Evolutionary conservation across 75 land plant genomes (phyloP).

Genomic region (Ceratopteris richardii): DNA sequence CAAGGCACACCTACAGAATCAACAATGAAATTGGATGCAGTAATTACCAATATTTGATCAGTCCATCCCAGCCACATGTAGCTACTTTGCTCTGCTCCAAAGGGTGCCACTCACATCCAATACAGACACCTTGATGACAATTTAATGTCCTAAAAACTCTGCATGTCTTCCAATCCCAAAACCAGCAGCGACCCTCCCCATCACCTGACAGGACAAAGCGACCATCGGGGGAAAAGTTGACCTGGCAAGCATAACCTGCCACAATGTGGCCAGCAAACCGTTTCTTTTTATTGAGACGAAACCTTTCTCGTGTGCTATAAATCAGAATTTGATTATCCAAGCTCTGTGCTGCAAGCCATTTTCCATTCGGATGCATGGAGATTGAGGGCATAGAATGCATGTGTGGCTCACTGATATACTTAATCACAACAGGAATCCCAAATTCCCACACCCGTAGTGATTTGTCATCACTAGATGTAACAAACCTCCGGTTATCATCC

Average conservation of each 20-base stretch:
- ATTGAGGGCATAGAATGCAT: slow-evolving; percentile 98
- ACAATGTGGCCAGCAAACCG: slow-evolving; percentile 92
- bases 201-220: slow-evolving; percentile 92
- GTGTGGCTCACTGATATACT: slow-evolving; percentile 95
- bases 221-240: slow-evolving; percentile 96
- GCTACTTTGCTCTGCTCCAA: slow-evolving; percentile 94
- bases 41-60: slow-evolving; percentile 93
- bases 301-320: slow-evolving; percentile 86
- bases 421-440: slow-evolving; percentile 94
- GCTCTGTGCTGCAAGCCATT: slow-evolving; percentile 97
- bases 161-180: slow-evolving; percentile 97
- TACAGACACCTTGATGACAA: slow-evolving; percentile 86
- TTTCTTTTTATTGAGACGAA: slow-evolving; percentile 95
- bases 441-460: slow-evolving; percentile 94
- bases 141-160: slow-evolving; percentile 70
- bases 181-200: slow-evolving; percentile 92
- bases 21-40: too few species aligned
- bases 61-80: slow-evolving; percentile 93
- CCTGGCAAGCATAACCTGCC: slow-evolving; percentile 96
- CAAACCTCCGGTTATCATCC: slow-evolving; percentile 86
- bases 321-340: slow-evolving; percentile 95
- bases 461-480: slow-evolving; percentile 94
- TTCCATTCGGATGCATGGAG: slow-evolving; percentile 77
- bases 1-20: too few species aligned
- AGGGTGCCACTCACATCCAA: slow-evolving; percentile 96